phyloP scores from a whole-genome alignment of 2,329 filamentous ascomycete genomes.

The Stromatinia cepivora region DNA sequence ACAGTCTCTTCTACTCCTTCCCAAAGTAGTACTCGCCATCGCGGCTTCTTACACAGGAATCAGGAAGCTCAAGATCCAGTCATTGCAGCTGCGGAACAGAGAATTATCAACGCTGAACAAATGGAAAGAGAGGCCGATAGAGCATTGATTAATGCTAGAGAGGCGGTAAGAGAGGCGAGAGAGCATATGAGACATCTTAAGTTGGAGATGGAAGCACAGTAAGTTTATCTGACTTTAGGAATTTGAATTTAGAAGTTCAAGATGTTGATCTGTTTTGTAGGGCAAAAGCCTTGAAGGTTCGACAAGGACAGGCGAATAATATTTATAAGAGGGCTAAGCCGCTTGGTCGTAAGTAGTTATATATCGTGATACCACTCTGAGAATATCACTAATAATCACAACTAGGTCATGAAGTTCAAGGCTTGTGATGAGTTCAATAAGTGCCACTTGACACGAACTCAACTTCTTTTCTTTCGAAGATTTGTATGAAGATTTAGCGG shows the following conservation, averaged over 20 bases:
- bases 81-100: constrained; percentile 19
- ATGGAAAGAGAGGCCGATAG: constrained; percentile 21
- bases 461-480: not conserved
- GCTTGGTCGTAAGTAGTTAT: constrained; percentile 23
- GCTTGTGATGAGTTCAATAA: not conserved
- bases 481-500: not conserved
- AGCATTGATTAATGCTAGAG: constrained; percentile 16
- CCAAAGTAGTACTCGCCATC: not conserved
- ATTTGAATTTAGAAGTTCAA: not conserved
- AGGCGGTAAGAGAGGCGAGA: constrained; percentile 19
- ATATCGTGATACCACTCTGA: not conserved
- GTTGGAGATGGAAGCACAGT: constrained; percentile 19
- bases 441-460: not conserved
- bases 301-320: constrained; percentile 18
- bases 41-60: constrained; percentile 18
- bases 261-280: constrained; percentile 15
- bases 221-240: not conserved
- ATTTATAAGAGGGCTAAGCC: constrained; percentile 22
- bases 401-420: constrained; percentile 12
- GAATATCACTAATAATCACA: not conserved
- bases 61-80: constrained; percentile 10
- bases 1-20: constrained; percentile 10
- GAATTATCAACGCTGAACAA: constrained; percentile 17
- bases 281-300: constrained; percentile 10
- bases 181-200: constrained; percentile 16